Evolutionary conservation across 2,329 filamentous ascomycete genomes (phyloP), one percentile per base, ranked within the genome.

Genomic region (Penicillium decumbens): DNA sequence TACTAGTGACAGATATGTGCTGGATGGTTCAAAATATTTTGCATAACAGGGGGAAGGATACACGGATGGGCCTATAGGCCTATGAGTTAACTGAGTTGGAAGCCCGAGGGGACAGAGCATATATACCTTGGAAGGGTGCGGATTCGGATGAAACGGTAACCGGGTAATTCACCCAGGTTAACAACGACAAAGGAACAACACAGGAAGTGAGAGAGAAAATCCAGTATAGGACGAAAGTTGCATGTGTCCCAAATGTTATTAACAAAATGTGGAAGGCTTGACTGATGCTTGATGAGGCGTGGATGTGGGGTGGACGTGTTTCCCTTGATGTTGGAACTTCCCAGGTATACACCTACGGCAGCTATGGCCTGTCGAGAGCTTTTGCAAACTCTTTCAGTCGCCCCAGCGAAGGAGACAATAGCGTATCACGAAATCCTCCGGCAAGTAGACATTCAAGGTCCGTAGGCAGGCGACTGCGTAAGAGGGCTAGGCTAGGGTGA

Each of bases 21-120:
- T 30, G 55, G 52, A 52, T 55, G 57, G 51, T 62, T 65, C 61
- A 57, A 46, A 53, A 46, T 49, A 32, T 50, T 57, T 58, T 58
- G 62, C 55, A 61, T 61, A 61, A 56, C 45, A 57, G 40, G 56
- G 58, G 59, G 53, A 61, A 59, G 55, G 60, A 60, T 50, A 58
- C 54, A 51, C 51, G 47, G 44, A 38, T n/a, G 29, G 48, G 48
- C 44, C 51, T 59, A 39, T 28, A 29, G 32, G 30, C 28, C 46
- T 25, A 37, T 41, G 25, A 58, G 53, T 50, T 30, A 33, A 40
- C 45, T 5, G 6, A n/a, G 13, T 18, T 10, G 9, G 18, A 30
- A 12, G 8, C 27, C 33, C 24, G 33, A 20, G 40, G 39, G 23
- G 15, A 35, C 44, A 28, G 49, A 47, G 40, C 49, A 49, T 53